phyloP scores from a whole-genome alignment of 2,329 filamentous ascomycete genomes.

The Didymella segeticola region DNA sequence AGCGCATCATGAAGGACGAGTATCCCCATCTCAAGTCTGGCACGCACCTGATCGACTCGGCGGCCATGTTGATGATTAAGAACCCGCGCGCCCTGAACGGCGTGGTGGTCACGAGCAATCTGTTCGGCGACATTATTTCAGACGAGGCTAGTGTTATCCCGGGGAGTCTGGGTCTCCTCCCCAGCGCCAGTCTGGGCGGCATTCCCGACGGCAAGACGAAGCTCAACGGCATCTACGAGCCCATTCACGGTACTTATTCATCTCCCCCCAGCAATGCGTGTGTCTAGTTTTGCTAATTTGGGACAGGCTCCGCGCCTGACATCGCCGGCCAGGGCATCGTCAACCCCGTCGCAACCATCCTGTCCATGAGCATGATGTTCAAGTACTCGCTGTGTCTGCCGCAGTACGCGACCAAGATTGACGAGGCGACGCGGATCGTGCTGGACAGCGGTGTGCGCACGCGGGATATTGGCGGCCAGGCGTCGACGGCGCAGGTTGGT shows the following conservation, averaged over 20 bases:
- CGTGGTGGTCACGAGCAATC: constrained; percentile 88
- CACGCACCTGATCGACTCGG: constrained; percentile 93
- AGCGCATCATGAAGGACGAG: constrained; percentile 83
- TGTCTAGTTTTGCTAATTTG: neutral
- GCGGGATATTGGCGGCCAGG: constrained; percentile 81
- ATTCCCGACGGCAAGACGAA: constrained; percentile 83
- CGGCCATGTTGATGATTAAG: constrained; percentile 98
- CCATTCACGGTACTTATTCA: constrained; percentile 96
- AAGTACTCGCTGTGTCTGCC: constrained; percentile 87
- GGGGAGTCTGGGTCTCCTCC: constrained; percentile 85
- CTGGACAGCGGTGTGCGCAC: constrained; percentile 82
- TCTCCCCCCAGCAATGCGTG: no score
- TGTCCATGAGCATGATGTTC: constrained; percentile 95
- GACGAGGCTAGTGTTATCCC: constrained; percentile 96
- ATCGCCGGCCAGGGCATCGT: constrained; percentile 92
- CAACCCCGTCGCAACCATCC: constrained; percentile 89
- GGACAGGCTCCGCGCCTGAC: constrained; percentile 81
- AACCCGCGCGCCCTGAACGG: constrained; percentile 88
- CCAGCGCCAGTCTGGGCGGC: constrained; percentile 84
- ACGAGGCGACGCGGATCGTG: constrained; percentile 79
- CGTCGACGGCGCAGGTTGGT: constrained; percentile 78
- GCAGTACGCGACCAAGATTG: constrained; percentile 77
- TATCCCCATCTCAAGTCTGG: constrained; percentile 84
- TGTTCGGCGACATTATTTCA: constrained; percentile 95
- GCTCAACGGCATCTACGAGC: constrained; percentile 96